Conservation (phyloP, 1,284 basidiomycete species). For the Cryptococcus sp. region DNA sequence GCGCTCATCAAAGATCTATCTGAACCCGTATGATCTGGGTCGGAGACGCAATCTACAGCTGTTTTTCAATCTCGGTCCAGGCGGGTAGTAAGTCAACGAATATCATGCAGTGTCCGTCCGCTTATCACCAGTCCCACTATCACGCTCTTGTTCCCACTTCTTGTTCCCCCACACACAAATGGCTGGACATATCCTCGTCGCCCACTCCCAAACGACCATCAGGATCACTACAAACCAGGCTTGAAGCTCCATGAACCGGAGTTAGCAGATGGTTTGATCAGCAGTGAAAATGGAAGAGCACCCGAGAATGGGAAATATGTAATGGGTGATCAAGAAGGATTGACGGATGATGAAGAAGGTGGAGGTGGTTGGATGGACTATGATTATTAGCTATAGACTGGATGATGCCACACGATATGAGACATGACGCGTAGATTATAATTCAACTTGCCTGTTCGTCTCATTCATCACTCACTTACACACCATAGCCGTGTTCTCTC, state of each 20-base stretch:
- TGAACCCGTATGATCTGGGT: conserved; percentile 91
- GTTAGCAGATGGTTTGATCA: conserved; percentile 25
- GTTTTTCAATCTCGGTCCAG: conserved; percentile 82
- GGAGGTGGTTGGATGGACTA: conserved; percentile 41
- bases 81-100: conserved; percentile 67
- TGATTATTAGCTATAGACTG: background rate
- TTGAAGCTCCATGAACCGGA: conserved; percentile 27
- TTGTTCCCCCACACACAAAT: conserved; percentile 76
- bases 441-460: too few relatives aligned
- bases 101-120: too few relatives aligned
- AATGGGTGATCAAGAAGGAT: conserved; percentile 50
- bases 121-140: conserved; percentile 60
- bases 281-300: conserved; percentile 5
- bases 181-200: conserved; percentile 61
- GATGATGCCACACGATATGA: background rate
- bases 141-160: conserved; percentile 75
- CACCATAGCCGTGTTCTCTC: too few relatives aligned
- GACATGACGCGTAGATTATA: background rate
- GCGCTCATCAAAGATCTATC: conserved; percentile 57
- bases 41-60: conserved; percentile 66
- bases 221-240: conserved; percentile 10
- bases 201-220: conserved; percentile 13
- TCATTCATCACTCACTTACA: too few relatives aligned
- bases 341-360: conserved; percentile 55
- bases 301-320: conserved; percentile 48